Evolutionary conservation across 2,329 filamentous ascomycete species (phyloP).

Genomic region (Rhytidhysteron rufulum): DNA sequence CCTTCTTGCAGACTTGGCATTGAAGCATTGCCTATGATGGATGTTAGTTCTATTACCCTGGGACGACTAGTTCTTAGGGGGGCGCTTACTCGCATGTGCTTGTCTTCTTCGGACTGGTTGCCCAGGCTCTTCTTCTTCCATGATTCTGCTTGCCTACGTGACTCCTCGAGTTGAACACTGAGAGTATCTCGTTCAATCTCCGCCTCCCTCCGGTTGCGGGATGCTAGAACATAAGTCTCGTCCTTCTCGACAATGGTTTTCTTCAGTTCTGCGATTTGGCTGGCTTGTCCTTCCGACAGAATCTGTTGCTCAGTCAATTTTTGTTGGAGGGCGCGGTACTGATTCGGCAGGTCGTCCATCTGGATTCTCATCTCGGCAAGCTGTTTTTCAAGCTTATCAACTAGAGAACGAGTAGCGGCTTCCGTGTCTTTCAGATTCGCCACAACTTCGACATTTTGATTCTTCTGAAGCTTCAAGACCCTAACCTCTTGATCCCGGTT

Average conservation of each 20-base stretch:
- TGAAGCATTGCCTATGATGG: slow-evolving; percentile 64
- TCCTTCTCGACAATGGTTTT: slow-evolving; percentile 75
- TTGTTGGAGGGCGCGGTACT: slow-evolving; percentile 72
- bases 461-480: slow-evolving; percentile 74
- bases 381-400: slow-evolving; percentile 88
- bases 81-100: slow-evolving; percentile 77
- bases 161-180: slow-evolving; percentile 70
- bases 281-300: slow-evolving; percentile 66
- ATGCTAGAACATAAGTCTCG: slow-evolving; percentile 60
- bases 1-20: slow-evolving; percentile 87
- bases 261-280: slow-evolving; percentile 73
- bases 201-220: slow-evolving; percentile 56
- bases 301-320: slow-evolving; percentile 67
- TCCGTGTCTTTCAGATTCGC: slow-evolving; percentile 90
- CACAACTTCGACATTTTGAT: slow-evolving; percentile 90
- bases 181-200: slow-evolving; percentile 75
- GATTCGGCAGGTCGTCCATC: slow-evolving; percentile 64
- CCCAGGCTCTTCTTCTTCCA: slow-evolving; percentile 81
- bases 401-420: slow-evolving; percentile 66
- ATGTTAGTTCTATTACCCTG: slow-evolving; percentile 29
- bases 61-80: not conserved
- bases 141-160: slow-evolving; percentile 76
- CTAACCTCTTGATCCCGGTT: slow-evolving; percentile 76
- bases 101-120: slow-evolving; percentile 77
- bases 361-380: slow-evolving; percentile 76